Percentiles rank a stretch among this genome's conserved stretches.
These are phyloP conservation scores for Globisporangium cederbergense DNA, from an alignment of 352 stramenopile species.

Conservation along the genomic window DNA sequence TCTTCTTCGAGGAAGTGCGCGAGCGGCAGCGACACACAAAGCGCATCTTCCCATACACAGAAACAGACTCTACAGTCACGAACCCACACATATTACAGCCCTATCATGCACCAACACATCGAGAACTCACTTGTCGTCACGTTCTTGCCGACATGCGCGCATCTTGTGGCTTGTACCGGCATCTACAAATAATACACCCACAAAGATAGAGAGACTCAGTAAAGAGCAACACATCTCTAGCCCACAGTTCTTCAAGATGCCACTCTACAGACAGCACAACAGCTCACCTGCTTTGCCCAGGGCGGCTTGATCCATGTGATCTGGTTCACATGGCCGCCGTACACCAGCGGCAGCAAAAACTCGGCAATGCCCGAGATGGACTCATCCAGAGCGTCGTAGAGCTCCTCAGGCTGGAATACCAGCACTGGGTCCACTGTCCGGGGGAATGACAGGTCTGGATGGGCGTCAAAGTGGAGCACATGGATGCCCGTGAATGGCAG, in stretches of 20 bases:
- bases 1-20: conserved; percentile 76
- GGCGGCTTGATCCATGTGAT: conserved; percentile 83
- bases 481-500: conserved; percentile 67
- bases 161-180: conserved; percentile 2
- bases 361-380: conserved; percentile 75
- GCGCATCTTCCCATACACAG: conserved; percentile 13
- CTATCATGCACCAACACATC: neutral
- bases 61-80: neutral
- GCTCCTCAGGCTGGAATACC: conserved; percentile 59
- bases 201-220: too few species aligned
- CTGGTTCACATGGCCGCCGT: conserved; percentile 68
- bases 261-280: too few species aligned
- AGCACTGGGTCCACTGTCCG: conserved; percentile 27
- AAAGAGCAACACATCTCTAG: neutral
- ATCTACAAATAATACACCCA: neutral
- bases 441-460: conserved; percentile 84
- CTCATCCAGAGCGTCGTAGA: conserved; percentile 75
- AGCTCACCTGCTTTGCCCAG: conserved; percentile 65
- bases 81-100: neutral
- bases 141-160: conserved; percentile 19
- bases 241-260: neutral
- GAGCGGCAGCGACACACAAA: conserved; percentile 56
- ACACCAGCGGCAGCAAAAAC: conserved; percentile 79
- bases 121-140: conserved; percentile 4
- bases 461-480: conserved; percentile 82